Percentiles rank a stretch among this genome's conserved stretches.
These are phyloP conservation scores for Phaffia rhodozyma DNA, from an alignment of 1,284 basidiomycete species.

Conservation along the genomic window DNA sequence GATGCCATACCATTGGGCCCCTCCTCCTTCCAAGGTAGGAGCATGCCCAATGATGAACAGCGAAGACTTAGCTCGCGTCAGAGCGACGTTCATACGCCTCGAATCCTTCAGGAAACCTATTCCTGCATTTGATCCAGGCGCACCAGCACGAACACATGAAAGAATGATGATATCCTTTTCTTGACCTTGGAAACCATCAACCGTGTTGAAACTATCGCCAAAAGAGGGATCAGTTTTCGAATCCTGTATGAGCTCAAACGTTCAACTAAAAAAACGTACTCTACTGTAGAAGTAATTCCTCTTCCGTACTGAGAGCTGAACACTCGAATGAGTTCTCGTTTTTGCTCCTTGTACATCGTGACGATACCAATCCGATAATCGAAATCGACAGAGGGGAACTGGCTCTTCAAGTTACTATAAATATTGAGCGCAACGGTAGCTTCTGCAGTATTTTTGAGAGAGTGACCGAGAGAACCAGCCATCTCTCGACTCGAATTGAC, in stretches of 20 bases:
- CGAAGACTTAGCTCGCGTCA: conserved; percentile 89
- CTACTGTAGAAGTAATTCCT: conserved; percentile 59
- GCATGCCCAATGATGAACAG: conserved; percentile 88
- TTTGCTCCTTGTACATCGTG: conserved; percentile 90
- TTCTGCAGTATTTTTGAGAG: conserved; percentile 67
- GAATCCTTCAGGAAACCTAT: conserved; percentile 80
- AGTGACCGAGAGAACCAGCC: conserved; percentile 45
- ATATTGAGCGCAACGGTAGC: conserved; percentile 64
- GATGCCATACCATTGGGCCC: conserved; percentile 65
- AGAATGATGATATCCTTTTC: conserved; percentile 94
- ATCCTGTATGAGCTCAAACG: background rate
- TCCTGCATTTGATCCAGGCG: conserved; percentile 47
- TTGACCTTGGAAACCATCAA: conserved; percentile 96
- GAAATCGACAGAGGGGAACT: conserved; percentile 55
- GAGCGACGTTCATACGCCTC: conserved; percentile 91
- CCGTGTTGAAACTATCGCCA: conserved; percentile 65
- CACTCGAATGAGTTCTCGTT: conserved; percentile 57
- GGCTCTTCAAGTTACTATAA: conserved; percentile 57
- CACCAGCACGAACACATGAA: conserved; percentile 81
- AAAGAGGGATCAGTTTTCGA: background rate
- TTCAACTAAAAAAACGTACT: conserved; percentile 35
- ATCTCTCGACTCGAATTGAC: conserved; percentile 41
- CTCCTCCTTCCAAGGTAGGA: conserved; percentile 70
- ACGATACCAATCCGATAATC: conserved; percentile 77
- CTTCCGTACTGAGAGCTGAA: conserved; percentile 65